These are phyloP conservation scores for Diplosphaera chodatii DNA, from an alignment of 139 green algal genomes.

Conservation along the genomic window DNA sequence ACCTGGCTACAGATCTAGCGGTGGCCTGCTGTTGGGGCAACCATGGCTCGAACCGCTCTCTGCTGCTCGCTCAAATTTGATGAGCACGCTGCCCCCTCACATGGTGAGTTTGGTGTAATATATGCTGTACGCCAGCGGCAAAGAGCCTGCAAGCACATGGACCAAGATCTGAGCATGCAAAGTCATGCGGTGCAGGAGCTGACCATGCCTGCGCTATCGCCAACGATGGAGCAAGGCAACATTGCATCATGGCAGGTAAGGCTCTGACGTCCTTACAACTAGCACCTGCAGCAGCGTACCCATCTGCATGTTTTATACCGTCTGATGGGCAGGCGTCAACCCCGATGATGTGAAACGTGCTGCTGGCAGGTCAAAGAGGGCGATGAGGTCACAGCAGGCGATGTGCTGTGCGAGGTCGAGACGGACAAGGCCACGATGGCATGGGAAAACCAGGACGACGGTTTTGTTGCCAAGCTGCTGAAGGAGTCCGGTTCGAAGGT, in stretches of 20 bases:
- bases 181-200: conserved; percentile 49
- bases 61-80: not conserved
- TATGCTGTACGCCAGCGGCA: no score
- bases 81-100: not conserved
- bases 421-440: conserved; percentile 85
- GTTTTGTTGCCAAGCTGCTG: conserved; percentile 71
- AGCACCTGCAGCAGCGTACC: no score
- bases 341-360: no score
- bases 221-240: conserved; percentile 84
- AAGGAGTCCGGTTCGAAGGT: conserved; percentile 50
- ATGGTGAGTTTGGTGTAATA: not conserved
- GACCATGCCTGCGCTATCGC: conserved; percentile 80
- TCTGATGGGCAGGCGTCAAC: no score
- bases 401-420: conserved; percentile 86
- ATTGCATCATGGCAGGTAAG: conserved; percentile 50
- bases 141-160: no score
- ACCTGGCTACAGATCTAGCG: not conserved
- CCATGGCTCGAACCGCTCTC: not conserved
- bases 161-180: no score
- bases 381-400: conserved; percentile 60
- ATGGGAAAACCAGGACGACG: conserved; percentile 70
- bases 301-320: no score
- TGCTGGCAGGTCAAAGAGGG: conserved; percentile 65
- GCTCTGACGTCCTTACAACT: no score
- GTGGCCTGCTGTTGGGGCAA: not conserved